Evolutionary conservation across 1,284 basidiomycete species (phyloP).

Genomic region (Cryptococcus amylolentus): DNA sequence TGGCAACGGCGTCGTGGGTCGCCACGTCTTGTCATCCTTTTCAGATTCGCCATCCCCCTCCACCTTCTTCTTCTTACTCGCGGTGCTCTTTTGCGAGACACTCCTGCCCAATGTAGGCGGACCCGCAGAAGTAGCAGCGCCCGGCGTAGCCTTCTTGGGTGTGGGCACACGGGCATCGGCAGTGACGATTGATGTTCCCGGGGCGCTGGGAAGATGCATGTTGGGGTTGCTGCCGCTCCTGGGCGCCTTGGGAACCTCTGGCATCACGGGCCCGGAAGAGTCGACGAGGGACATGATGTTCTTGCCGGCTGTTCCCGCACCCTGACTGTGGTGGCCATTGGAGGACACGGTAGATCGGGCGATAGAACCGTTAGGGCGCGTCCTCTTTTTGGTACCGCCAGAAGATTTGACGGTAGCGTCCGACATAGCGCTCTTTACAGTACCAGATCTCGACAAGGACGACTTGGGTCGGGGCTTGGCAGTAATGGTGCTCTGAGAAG

Average conservation of each 20-base stretch:
- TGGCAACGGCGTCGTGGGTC: constrained; percentile 36
- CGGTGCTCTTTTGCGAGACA: constrained; percentile 21
- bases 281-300: constrained; percentile 43
- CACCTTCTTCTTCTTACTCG: constrained; percentile 8
- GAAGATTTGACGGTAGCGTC: constrained; percentile 19
- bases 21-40: not conserved
- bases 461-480: constrained; percentile 7
- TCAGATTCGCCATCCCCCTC: not conserved
- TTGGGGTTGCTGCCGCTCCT: constrained; percentile 39
- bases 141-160: not conserved
- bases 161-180: constrained; percentile 2
- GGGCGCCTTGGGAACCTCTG: constrained; percentile 48
- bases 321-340: constrained; percentile 10
- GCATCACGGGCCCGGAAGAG: constrained; percentile 30
- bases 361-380: constrained; percentile 32
- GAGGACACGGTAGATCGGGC: constrained; percentile 21
- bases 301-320: constrained; percentile 21
- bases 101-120: constrained; percentile 13
- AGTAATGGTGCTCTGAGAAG: constrained; percentile 35
- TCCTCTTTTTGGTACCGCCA: constrained; percentile 26
- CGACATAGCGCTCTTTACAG: constrained; percentile 28
- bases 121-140: not conserved
- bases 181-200: constrained; percentile 37
- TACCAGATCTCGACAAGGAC: constrained; percentile 20
- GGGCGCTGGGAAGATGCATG: constrained; percentile 40